Evolutionary conservation across 2,329 filamentous ascomycete species (phyloP).

Genomic region (Xylaria sp.): DNA sequence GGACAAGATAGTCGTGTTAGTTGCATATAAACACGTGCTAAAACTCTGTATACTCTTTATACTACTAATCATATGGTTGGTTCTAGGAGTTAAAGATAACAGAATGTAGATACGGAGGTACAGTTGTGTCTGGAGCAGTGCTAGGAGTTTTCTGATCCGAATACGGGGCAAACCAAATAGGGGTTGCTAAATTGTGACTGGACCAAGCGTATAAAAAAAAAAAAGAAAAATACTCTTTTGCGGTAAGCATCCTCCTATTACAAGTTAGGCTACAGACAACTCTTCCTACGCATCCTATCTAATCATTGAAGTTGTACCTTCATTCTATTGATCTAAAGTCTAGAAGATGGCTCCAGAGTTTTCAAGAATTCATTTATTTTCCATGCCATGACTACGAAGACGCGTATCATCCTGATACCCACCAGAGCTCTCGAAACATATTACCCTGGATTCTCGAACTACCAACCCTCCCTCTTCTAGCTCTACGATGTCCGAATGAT

Average conservation of each 20-base stretch:
- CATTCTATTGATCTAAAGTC: background rate
- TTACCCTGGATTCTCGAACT: background rate
- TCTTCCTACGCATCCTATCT: background rate
- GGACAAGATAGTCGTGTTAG: background rate
- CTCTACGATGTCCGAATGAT: conserved; percentile 10
- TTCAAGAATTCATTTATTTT: background rate
- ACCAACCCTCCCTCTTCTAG: background rate
- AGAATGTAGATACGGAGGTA: conserved; percentile 7
- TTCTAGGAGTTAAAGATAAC: background rate
- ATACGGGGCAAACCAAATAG: conserved; percentile 19
- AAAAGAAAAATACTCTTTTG: conserved; percentile 15
- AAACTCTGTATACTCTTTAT: background rate
- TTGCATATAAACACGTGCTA: background rate
- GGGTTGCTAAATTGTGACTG: conserved; percentile 26
- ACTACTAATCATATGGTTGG: background rate
- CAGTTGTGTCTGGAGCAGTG: conserved; percentile 14
- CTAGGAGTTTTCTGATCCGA: conserved; percentile 10
- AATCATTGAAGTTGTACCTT: background rate
- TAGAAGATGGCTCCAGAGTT: background rate
- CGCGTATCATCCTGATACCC: background rate
- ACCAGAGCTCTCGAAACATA: background rate
- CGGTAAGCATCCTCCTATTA: background rate
- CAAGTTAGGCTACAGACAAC: background rate
- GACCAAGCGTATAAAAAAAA: conserved; percentile 2
- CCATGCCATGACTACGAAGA: background rate